Evolutionary conservation across 1,284 basidiomycete genomes (phyloP).

Genomic region (Coniferiporia weirii): DNA sequence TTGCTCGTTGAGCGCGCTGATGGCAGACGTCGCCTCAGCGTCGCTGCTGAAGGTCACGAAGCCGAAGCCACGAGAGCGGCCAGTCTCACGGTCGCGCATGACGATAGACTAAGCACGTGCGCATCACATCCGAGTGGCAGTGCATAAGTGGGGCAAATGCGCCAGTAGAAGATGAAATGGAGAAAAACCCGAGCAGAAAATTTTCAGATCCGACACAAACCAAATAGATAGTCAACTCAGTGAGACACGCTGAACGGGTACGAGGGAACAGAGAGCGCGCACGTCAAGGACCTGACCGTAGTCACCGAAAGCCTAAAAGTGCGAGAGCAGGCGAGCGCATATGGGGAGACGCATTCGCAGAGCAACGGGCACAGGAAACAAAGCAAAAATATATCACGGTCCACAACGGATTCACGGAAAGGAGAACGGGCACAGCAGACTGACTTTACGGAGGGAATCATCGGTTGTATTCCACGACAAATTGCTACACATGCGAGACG

Average conservation of each 20-base stretch:
- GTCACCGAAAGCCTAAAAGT: conserved; percentile 66
- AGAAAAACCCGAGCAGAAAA: not conserved
- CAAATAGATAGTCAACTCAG: conserved; percentile 9
- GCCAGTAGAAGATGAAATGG: not conserved
- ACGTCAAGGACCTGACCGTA: conserved; percentile 74
- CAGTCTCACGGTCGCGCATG: conserved; percentile 97
- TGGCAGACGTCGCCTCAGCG: conserved; percentile 77
- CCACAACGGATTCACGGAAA: conserved; percentile 26
- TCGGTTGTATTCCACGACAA: conserved; percentile 93
- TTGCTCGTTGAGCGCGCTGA: conserved; percentile 79
- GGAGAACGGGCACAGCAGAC: conserved; percentile 42
- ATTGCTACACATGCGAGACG: conserved; percentile 57
- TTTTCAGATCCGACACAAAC: no score
- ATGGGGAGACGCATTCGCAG: not conserved
- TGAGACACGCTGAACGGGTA: conserved; percentile 20
- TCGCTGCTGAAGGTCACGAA: conserved; percentile 76
- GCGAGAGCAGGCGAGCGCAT: conserved; percentile 17
- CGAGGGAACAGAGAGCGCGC: conserved; percentile 42
- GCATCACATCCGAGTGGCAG: not conserved
- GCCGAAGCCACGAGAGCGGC: conserved; percentile 93
- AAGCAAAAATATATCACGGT: conserved; percentile 26
- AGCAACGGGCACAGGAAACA: not conserved
- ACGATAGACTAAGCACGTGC: conserved; percentile 68
- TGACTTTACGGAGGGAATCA: conserved; percentile 80
- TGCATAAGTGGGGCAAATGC: conserved; percentile 1